phyloP scores from a whole-genome alignment of 148 eudicot species.

The Rhododendron vialii region DNA sequence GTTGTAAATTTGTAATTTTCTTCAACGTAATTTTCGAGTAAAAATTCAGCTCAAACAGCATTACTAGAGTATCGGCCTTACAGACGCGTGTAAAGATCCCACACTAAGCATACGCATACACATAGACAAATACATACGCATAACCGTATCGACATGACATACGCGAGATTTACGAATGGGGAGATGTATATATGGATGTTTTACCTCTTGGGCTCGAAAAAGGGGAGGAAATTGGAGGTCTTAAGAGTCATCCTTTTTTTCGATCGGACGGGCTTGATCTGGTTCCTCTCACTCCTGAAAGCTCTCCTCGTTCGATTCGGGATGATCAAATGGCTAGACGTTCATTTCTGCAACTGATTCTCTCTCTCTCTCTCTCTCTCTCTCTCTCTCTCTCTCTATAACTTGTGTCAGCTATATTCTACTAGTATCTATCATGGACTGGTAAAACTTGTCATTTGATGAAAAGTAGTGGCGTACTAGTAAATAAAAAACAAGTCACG shows the following conservation, averaged over 20 bases:
- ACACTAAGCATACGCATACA: not conserved
- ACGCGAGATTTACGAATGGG: not conserved
- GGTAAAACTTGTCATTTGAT: not conserved
- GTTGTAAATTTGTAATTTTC: too few relatives aligned
- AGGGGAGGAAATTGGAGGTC: conserved; percentile 19
- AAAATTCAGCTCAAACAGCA: conserved; percentile 13
- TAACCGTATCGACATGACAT: not conserved
- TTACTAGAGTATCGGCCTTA: conserved; percentile 6
- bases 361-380: conserved; percentile 17
- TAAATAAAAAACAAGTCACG: conserved; percentile 3
- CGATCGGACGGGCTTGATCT: conserved; percentile 14
- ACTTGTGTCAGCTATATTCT: not conserved
- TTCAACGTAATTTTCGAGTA: not conserved
- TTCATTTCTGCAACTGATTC: conserved; percentile 19
- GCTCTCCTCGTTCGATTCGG: conserved; percentile 9
- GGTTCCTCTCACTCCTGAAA: not conserved
- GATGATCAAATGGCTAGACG: conserved; percentile 12
- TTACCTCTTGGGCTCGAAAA: conserved; percentile 23
- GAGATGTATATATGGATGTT: not conserved
- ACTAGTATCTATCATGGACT: not conserved
- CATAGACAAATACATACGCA: not conserved
- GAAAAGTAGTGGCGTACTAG: not conserved
- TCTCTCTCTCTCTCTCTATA: not conserved
- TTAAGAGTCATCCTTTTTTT: conserved; percentile 6
- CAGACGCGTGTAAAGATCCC: conserved; percentile 13